A percentile compares a stretch with the other conserved stretches of the same genome.
phyloP scores from a whole-genome alignment of 2,329 filamentous ascomycete genomes.

The Intubia oerlemansii region DNA sequence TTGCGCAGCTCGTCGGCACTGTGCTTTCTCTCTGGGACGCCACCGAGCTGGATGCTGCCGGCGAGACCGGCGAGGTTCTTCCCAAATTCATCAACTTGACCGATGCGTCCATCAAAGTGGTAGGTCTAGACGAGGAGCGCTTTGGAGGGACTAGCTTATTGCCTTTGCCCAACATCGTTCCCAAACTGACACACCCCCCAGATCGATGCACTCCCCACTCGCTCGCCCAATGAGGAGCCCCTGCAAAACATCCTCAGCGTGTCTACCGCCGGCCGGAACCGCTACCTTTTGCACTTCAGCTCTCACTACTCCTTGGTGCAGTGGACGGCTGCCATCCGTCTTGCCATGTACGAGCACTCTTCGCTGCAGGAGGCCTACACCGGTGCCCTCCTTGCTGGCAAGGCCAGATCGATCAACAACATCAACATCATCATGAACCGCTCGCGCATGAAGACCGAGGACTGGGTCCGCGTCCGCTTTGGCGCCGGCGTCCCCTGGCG shows the following conservation, averaged over 20 bases:
- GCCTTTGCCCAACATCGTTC: too few species aligned
- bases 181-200: too few species aligned
- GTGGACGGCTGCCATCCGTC: conserved; percentile 86
- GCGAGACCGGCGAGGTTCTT: conserved; percentile 41
- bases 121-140: too few species aligned
- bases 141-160: too few species aligned
- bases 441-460: conserved; percentile 54
- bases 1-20: conserved; percentile 88
- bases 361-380: conserved; percentile 93
- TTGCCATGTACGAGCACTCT: conserved; percentile 86
- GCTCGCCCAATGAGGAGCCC: conserved; percentile 24
- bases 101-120: conserved; percentile 96
- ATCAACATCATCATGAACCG: conserved; percentile 79
- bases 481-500: conserved; percentile 91
- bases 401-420: conserved; percentile 74
- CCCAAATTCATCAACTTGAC: conserved; percentile 75
- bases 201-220: conserved; percentile 60
- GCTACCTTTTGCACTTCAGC: conserved; percentile 91
- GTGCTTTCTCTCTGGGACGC: conserved; percentile 93
- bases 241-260: conserved; percentile 90
- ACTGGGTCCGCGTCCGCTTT: conserved; percentile 90
- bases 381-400: conserved; percentile 82
- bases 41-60: conserved; percentile 69
- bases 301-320: conserved; percentile 82
- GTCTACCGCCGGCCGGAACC: conserved; percentile 86